Percentiles rank a stretch among this genome's conserved stretches.
Conservation (phyloP, 805 yeast genomes). For the Candida odintsovae region DNA sequence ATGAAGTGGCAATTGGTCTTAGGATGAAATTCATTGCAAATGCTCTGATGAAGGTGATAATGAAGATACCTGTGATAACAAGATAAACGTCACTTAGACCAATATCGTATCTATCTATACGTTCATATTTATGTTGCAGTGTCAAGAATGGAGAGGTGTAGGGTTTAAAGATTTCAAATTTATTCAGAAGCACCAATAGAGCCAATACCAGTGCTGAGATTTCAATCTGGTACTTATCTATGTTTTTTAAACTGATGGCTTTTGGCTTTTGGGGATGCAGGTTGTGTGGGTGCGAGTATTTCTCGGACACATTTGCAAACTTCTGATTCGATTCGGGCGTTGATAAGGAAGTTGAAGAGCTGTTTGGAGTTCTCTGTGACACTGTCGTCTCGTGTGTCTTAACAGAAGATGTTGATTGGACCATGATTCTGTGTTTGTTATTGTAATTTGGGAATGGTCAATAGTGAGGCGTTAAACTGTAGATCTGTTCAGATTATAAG, state of each 20-base stretch:
- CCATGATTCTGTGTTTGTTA: background rate
- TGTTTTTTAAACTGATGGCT: conserved; percentile 5
- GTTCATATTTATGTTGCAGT: conserved; percentile 33
- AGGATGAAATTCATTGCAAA: conserved; percentile 52
- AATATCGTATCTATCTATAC: conserved; percentile 40
- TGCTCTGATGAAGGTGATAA: conserved; percentile 52
- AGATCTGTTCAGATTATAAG: background rate
- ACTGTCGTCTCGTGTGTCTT: background rate
- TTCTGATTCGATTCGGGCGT: conserved; percentile 1
- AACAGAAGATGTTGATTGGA: background rate
- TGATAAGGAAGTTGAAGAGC: conserved; percentile 2
- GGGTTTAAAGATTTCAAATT: conserved; percentile 23
- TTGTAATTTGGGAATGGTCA: no score
- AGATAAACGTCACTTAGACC: conserved; percentile 50
- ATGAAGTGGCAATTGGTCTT: conserved; percentile 45
- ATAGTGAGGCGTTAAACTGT: no score
- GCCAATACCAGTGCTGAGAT: conserved; percentile 21
- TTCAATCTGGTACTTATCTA: conserved; percentile 26
- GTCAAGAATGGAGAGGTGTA: conserved; percentile 32
- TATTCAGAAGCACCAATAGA: conserved; percentile 19
- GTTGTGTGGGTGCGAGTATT: background rate
- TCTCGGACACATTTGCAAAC: background rate
- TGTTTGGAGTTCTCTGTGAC: background rate
- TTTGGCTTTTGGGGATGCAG: background rate
- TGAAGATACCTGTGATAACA: conserved; percentile 49